Evolutionary conservation across 2,329 filamentous ascomycete genomes (phyloP), one percentile per base, ranked within the genome.

Genomic region (Fusarium penzigii): DNA sequence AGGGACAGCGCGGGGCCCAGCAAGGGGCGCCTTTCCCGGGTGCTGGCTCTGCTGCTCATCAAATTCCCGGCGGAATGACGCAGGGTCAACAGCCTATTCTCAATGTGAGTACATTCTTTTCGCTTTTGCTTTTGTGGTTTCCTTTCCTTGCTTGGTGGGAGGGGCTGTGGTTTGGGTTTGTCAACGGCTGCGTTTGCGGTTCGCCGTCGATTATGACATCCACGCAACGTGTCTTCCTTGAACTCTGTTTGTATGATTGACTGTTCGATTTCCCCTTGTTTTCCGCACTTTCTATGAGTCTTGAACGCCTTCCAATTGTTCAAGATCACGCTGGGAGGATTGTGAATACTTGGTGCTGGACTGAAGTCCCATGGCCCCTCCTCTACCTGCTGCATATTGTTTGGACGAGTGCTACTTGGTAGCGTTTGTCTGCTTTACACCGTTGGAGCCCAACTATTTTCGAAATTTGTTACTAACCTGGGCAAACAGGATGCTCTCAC

Each of bases 401-500:
- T 7, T 5, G 20, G 65, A 64, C 42, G 54, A 59, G 42, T 47
- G 42, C 47, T 62, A 61, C 40, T 52, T 59, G 50, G 67, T 68
- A 69, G 47, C 56, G 48, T 52, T 39, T 39, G 52, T 54, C 49
- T 43, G 29, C 40, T 49, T 43, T 40, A 42, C 13, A 17, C 6
- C 20, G 17, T 29, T 48, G 13, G 2, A 20, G n/a, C 39, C 16
- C 32, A 34, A 14, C 20, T 17, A n/a, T 8, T 5, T 5, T 29
- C 36, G 41, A 13, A 17, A 44, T 25, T 43, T 38, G 47, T 61
- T 65, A 49, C 56, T 44, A 36, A 49, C 29, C 40, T 47, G 44
- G 50, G 40, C 40, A 53, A 55, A 29, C 62, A 84, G 78, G 78
- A 85, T 68, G 94, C 94, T 32, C 81, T 99, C 42, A 97, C 92